phyloP scores from a whole-genome alignment of 768 basidiomycete species.

The Mycena leptocephala region DNA sequence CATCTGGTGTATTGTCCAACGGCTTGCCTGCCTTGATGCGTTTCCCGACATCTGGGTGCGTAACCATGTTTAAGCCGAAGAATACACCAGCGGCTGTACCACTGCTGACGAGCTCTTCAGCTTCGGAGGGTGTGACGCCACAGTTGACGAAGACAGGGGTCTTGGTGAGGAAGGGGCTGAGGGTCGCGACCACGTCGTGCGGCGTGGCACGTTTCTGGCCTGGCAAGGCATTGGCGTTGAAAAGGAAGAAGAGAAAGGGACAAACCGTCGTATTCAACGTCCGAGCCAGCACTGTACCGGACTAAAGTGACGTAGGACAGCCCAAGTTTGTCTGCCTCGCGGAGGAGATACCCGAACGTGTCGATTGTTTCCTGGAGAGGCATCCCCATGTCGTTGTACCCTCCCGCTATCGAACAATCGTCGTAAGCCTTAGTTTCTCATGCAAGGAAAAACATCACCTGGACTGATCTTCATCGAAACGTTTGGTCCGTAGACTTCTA shows the following conservation, averaged over 20 bases:
- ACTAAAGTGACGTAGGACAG: conserved; percentile 52
- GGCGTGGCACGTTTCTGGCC: conserved; percentile 53
- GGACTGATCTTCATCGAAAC: conserved; percentile 52
- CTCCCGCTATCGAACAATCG: background rate
- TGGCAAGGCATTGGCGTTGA: conserved; percentile 13
- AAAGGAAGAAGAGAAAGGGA: background rate
- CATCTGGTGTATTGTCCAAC: conserved; percentile 51
- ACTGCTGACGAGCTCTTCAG: conserved; percentile 50
- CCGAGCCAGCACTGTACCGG: conserved; percentile 43
- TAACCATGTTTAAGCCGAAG: conserved; percentile 56
- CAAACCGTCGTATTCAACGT: conserved; percentile 52
- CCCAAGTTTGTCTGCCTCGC: conserved; percentile 30
- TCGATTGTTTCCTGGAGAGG: conserved; percentile 40
- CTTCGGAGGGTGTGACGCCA: conserved; percentile 56
- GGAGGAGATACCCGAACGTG: conserved; percentile 41
- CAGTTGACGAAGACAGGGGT: conserved; percentile 57
- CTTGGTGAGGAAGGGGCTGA: conserved; percentile 53
- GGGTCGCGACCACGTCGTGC: conserved; percentile 59
- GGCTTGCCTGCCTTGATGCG: conserved; percentile 54
- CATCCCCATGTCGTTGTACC: conserved; percentile 36
- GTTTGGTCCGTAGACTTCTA: conserved; percentile 49
- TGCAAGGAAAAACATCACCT: conserved; percentile 30
- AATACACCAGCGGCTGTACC: conserved; percentile 55
- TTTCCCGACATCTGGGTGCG: conserved; percentile 59
- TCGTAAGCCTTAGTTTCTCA: background rate